phyloP scores from a whole-genome alignment of 805 yeast species.

The Candida endomychidarum region DNA sequence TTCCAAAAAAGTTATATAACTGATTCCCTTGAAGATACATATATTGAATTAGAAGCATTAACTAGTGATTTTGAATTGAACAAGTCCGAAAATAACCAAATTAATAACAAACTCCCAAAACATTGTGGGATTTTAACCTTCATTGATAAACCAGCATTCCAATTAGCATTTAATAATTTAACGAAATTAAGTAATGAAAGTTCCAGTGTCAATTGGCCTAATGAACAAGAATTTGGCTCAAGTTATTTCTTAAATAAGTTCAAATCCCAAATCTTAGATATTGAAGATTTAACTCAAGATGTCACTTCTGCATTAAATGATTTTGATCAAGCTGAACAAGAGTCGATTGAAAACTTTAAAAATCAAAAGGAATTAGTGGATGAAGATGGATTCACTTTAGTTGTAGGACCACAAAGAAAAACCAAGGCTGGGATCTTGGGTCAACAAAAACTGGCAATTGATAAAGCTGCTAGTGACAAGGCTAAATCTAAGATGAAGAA shows the following conservation, averaged over 20 bases:
- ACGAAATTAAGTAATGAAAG: slow-evolving; percentile 42
- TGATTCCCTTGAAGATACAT: slow-evolving; percentile 45
- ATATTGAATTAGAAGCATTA: slow-evolving; percentile 54
- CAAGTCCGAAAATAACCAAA: neutral
- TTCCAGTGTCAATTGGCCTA: slow-evolving; percentile 39
- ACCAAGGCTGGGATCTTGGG: slow-evolving; percentile 72
- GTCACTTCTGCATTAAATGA: slow-evolving; percentile 63
- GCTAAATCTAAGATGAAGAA: slow-evolving; percentile 56
- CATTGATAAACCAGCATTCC: slow-evolving; percentile 67
- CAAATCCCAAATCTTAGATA: slow-evolving; percentile 41
- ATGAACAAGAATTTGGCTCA: slow-evolving; percentile 30
- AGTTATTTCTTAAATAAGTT: slow-evolving; percentile 43
- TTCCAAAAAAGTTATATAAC: slow-evolving; percentile 35
- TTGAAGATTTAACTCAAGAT: slow-evolving; percentile 50
- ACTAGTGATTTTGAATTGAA: slow-evolving; percentile 54
- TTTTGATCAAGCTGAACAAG: slow-evolving; percentile 71
- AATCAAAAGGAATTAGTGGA: slow-evolving; percentile 67
- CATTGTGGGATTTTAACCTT: slow-evolving; percentile 73
- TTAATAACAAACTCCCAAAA: slow-evolving; percentile 52
- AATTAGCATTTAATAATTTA: slow-evolving; percentile 63
- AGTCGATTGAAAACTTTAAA: slow-evolving; percentile 53
- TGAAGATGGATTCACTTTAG: slow-evolving; percentile 92
- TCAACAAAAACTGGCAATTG: slow-evolving; percentile 40
- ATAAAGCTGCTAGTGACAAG: slow-evolving; percentile 35
- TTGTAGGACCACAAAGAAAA: slow-evolving; percentile 83